Conservation (phyloP, 768 basidiomycete genomes). For the Podaxis rugospora region DNA sequence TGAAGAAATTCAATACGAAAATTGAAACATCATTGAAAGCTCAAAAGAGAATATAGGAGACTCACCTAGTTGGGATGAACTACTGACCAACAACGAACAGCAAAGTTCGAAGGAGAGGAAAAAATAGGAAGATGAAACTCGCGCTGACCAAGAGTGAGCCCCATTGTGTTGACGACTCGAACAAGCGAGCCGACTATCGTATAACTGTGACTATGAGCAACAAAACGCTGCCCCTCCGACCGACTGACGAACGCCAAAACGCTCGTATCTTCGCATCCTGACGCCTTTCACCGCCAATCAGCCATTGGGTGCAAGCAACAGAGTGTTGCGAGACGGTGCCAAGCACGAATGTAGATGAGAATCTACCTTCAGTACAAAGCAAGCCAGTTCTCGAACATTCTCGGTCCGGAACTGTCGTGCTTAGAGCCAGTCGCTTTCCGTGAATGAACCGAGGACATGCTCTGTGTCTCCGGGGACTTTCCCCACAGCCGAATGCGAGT, state of each 20-base stretch:
- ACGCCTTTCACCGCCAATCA: slow-evolving; percentile 36
- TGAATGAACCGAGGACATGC: slow-evolving; percentile 46
- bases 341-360: slow-evolving; percentile 18
- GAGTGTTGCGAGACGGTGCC: slow-evolving; percentile 53
- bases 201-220: slow-evolving; percentile 91
- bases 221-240: slow-evolving; percentile 36
- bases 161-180: slow-evolving; percentile 76
- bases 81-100: slow-evolving; percentile 29
- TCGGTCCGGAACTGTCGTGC: slow-evolving; percentile 56
- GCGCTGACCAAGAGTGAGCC: slow-evolving; percentile 83
- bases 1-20: slow-evolving; percentile 84
- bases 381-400: slow-evolving; percentile 47
- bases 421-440: slow-evolving; percentile 77
- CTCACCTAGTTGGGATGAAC: slow-evolving; percentile 13
- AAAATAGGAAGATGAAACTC: slow-evolving; percentile 47
- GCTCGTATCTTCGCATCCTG: slow-evolving; percentile 71
- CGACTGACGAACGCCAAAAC: slow-evolving; percentile 40
- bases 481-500: slow-evolving; percentile 69
- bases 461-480: slow-evolving; percentile 93
- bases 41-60: slow-evolving; percentile 14
- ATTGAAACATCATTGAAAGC: slow-evolving; percentile 50
- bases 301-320: slow-evolving; percentile 39
- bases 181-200: slow-evolving; percentile 57
- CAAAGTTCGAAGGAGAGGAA: slow-evolving; percentile 41
- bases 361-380: slow-evolving; percentile 17